Conservation (phyloP, 371 early-diverging fungal species). For the Syncephalastrum racemosum region DNA sequence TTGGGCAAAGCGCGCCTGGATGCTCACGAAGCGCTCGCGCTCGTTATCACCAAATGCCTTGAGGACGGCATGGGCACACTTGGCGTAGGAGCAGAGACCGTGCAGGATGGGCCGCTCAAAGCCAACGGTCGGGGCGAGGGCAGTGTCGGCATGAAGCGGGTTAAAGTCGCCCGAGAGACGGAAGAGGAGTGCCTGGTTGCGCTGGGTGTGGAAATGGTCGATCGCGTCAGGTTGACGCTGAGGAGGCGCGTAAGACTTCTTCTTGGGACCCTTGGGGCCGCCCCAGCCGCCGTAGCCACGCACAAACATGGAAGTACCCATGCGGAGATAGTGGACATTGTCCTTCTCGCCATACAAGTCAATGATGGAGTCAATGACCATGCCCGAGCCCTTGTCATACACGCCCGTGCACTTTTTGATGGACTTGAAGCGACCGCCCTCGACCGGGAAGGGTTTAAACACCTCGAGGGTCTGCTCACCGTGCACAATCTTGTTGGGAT, state of each 20-base stretch:
- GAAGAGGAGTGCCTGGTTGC: conserved; percentile 66
- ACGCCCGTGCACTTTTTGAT: conserved; percentile 56
- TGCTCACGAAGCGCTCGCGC: conserved; percentile 57
- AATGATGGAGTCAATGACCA: conserved; percentile 62
- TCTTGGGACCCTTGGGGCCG: conserved; percentile 67
- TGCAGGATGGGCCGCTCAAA: conserved; percentile 75
- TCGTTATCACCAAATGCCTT: conserved; percentile 58
- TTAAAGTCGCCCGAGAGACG: conserved; percentile 77
- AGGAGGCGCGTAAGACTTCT: conserved; percentile 48
- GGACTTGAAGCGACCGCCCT: conserved; percentile 58
- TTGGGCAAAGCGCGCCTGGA: conserved; percentile 66
- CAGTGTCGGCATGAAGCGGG: conserved; percentile 70
- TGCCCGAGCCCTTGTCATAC: conserved; percentile 63
- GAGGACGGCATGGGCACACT: conserved; percentile 60
- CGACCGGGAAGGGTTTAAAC: conserved; percentile 56
- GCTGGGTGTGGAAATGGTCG: conserved; percentile 43
- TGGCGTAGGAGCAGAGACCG: conserved; percentile 72
- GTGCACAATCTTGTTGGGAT: conserved; percentile 73
- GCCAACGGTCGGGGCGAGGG: conserved; percentile 62
- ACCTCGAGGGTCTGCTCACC: conserved; percentile 72
- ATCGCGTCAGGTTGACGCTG: conserved; percentile 61
- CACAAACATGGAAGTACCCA: conserved; percentile 57
- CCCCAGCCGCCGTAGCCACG: conserved; percentile 65
- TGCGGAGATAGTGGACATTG: conserved; percentile 49
- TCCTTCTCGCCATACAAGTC: conserved; percentile 51